Evolutionary conservation across 495 filamentous ascomycete species (phyloP), one percentile per base, ranked within the genome.

Genomic region (Wilcoxina mikolae): DNA sequence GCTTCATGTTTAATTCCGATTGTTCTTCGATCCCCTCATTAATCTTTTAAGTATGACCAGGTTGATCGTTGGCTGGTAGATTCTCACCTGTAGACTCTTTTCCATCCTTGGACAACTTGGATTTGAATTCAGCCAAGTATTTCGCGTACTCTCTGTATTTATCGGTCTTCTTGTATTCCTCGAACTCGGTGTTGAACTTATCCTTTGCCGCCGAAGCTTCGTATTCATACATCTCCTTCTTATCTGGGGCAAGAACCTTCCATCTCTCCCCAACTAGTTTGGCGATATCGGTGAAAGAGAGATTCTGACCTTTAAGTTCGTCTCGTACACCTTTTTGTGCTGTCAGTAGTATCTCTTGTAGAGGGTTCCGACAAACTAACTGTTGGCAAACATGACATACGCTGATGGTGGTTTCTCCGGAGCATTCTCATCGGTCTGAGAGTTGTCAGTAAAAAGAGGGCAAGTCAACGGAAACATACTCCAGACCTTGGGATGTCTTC

Each of bases 311-410:
- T 60, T 82, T 85, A 23, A 88, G 68, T 33, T 80, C 76, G 53
- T 87, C 84, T 54, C 84, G 75, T 67, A 85, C 80, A 64, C 83
- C 82, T 85, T 55, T n/a, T 58, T 3, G 53, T 39, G 18, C 18
- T 39, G 10, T 17, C 24, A 7, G 18, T 65, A 44, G 39, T 43
- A 5, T 43, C 39, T 9, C 5, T 20, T 7, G 43, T 17, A 50
- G 43, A 2, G 27, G 54, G n/a, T 22, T 27, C 11, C 46, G 45
- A 31, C 9, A 1, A 33, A 73, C 79, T 67, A 69, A 85, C 82
- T 82, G 65, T 87, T 87, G 3, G 84, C 86, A 64, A 88, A 88
- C 51, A 88, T 78, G 22, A 88, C 84, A 66, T 88, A 88, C 31
- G 84, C 84, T 9, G 84, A 87, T 1, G 84, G 80, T 22, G 84